A percentile compares a stretch with the other conserved stretches of the same genome.
Evolutionary conservation across 1,284 basidiomycete genomes (phyloP).

Genomic region (Mycosarcoma maydis): DNA sequence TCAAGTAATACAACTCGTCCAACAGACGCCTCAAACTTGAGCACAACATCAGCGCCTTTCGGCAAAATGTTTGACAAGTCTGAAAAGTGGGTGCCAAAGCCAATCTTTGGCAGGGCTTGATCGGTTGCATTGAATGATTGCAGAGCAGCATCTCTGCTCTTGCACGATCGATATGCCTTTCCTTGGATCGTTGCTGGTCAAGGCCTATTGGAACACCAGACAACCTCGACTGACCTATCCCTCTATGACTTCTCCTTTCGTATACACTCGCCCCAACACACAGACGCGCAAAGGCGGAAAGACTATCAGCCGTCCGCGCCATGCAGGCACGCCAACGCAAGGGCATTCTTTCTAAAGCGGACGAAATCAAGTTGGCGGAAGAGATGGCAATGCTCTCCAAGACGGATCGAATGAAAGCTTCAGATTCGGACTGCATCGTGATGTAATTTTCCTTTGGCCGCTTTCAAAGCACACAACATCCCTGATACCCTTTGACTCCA

Average conservation of each 20-base stretch:
- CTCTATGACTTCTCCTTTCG: neutral
- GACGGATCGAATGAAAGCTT: conserved; percentile 28
- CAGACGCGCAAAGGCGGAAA: conserved; percentile 54
- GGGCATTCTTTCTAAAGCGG: conserved; percentile 49
- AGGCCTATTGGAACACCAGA: too few relatives aligned
- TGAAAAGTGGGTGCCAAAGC: conserved; percentile 60
- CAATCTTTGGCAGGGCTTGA: conserved; percentile 55
- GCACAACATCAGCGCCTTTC: conserved; percentile 14
- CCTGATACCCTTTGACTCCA: too few relatives aligned
- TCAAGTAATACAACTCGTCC: too few relatives aligned
- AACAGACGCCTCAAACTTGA: conserved; percentile 3
- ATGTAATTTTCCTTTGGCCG: conserved; percentile 8
- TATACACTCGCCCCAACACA: neutral
- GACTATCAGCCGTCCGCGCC: conserved; percentile 50
- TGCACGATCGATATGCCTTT: conserved; percentile 34
- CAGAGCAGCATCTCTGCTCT: conserved; percentile 2
- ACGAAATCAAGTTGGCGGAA: conserved; percentile 53
- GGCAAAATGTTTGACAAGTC: conserved; percentile 51
- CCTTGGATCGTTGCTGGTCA: neutral
- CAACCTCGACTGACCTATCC: too few relatives aligned
- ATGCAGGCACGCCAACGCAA: conserved; percentile 53
- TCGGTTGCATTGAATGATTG: conserved; percentile 2
- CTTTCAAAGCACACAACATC: too few relatives aligned
- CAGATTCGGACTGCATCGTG: conserved; percentile 43
- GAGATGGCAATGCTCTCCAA: conserved; percentile 49